phyloP scores from a whole-genome alignment of 23 red algal genomes.

The Cyanidioschyzon merolae region DNA sequence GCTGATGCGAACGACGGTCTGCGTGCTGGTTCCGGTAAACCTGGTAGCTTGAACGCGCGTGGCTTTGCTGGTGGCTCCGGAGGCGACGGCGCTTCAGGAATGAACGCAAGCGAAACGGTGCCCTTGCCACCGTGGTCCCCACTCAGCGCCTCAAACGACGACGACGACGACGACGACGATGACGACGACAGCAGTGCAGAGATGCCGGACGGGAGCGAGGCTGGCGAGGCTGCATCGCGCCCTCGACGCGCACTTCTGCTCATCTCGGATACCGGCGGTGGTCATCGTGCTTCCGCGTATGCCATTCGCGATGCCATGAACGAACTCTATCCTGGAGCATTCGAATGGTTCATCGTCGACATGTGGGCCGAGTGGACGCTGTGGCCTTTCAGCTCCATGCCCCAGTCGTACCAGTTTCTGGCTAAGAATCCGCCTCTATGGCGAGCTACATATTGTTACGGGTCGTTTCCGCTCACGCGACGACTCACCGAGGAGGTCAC shows the following conservation, averaged over 20 bases:
- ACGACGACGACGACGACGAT: background rate
- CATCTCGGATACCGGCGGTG: conserved; percentile 95
- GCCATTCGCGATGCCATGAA: conserved; percentile 58
- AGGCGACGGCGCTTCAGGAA: background rate
- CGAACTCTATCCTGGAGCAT: conserved; percentile 29
- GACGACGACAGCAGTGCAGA: too few species aligned
- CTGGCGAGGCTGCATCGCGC: background rate
- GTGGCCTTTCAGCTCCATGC: conserved; percentile 46
- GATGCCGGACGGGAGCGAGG: too few species aligned
- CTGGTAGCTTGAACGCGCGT: background rate
- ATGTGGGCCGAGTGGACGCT: conserved; percentile 58
- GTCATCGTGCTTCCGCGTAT: conserved; percentile 73
- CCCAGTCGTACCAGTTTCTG: conserved; percentile 61
- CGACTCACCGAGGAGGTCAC: conserved; percentile 44
- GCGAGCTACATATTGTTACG: conserved; percentile 48
- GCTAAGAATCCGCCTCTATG: conserved; percentile 61
- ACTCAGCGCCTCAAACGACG: background rate
- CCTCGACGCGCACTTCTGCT: conserved; percentile 42
- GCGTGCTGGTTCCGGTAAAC: background rate
- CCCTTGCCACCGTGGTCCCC: background rate
- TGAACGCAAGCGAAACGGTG: background rate
- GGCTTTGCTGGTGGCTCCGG: background rate
- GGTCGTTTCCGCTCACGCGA: conserved; percentile 39
- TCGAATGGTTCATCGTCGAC: conserved; percentile 55
- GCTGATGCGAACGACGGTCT: too few species aligned